Evolutionary conservation across 2,329 filamentous ascomycete species (phyloP).

Genomic region (Talaromyces rugulosus): DNA sequence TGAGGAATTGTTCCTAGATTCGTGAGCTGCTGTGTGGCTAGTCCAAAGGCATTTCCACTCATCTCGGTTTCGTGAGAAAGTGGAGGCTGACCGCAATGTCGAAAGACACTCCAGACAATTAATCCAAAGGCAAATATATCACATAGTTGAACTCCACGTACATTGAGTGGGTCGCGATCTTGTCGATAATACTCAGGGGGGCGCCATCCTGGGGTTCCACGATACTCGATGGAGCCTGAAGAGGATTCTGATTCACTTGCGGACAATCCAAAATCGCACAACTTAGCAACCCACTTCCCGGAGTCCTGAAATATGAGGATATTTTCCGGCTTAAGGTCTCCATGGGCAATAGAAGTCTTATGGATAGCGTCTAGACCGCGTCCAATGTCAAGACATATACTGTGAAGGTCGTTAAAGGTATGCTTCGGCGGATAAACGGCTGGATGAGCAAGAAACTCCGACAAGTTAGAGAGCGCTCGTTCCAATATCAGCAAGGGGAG

Average conservation of each 20-base stretch:
- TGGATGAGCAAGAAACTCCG: neutral
- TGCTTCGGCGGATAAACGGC: neutral
- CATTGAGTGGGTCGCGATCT: neutral
- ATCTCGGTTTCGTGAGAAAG: neutral
- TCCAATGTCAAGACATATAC: neutral
- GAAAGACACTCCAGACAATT: neutral
- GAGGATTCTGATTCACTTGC: neutral
- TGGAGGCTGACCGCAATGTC: neutral
- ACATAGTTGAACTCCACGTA: neutral
- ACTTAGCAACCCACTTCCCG: neutral
- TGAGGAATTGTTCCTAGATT: neutral
- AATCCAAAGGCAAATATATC: neutral
- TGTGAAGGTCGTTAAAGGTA: neutral
- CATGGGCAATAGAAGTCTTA: neutral
- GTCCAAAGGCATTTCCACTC: neutral
- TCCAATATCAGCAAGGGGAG: neutral
- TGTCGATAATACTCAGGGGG: neutral
- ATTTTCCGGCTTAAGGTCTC: neutral
- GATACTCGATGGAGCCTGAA: neutral
- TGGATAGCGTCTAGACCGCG: neutral
- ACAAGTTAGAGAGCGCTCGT: neutral
- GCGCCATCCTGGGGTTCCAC: neutral
- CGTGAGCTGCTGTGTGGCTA: neutral
- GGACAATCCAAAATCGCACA: neutral
- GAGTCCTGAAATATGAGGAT: neutral